phyloP scores from a whole-genome alignment of 139 green algal genomes.

The Ettlia oleoabundans region DNA sequence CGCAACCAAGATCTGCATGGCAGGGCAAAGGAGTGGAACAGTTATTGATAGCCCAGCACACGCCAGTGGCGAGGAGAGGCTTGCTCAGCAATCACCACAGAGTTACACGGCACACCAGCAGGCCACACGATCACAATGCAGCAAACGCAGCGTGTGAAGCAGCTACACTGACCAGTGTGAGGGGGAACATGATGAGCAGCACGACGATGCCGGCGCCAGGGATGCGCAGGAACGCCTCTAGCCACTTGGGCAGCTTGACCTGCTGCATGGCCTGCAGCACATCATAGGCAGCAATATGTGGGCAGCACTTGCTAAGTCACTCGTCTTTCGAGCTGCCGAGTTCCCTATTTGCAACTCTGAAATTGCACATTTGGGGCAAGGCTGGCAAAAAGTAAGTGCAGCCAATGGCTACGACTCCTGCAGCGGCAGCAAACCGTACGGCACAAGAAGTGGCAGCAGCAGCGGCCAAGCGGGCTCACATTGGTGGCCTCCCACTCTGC shows the following conservation, averaged over 20 bases:
- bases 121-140: neutral
- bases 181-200: slow-evolving; percentile 30
- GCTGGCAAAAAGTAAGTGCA: neutral
- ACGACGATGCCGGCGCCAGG: slow-evolving; percentile 22
- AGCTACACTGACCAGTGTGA: slow-evolving; percentile 22
- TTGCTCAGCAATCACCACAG: neutral
- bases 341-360: too few species aligned
- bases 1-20: slow-evolving; percentile 6
- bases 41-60: too few species aligned
- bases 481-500: slow-evolving; percentile 39
- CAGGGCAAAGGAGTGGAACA: neutral
- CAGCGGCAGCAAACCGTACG: too few species aligned
- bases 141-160: neutral
- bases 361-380: neutral
- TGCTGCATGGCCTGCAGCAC: slow-evolving; percentile 14
- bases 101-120: too few species aligned
- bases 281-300: neutral
- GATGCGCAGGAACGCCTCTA: slow-evolving; percentile 31
- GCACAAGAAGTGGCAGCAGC: too few species aligned
- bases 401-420: too few species aligned
- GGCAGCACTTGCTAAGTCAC: too few species aligned
- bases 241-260: slow-evolving; percentile 30
- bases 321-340: too few species aligned
- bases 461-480: neutral
- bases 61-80: too few species aligned